phyloP scores from a whole-genome alignment of 768 basidiomycete species.

The Coprinellus micaceus region DNA sequence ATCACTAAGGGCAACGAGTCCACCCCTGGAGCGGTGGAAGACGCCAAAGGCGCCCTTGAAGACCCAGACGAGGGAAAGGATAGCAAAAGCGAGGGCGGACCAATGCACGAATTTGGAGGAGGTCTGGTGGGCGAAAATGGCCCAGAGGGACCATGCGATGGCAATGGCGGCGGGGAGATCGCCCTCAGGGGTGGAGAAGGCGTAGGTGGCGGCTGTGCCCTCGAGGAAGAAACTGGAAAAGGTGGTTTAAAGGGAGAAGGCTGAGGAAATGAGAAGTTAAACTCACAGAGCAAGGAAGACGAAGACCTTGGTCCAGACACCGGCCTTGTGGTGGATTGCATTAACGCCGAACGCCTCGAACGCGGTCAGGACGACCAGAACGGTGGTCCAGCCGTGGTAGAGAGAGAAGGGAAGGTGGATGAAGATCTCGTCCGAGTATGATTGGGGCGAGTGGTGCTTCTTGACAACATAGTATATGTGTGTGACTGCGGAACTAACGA shows the following conservation, averaged over 20 bases:
- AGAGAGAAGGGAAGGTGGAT: constrained; percentile 95
- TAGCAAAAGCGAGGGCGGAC: constrained; percentile 79
- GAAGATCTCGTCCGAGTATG: constrained; percentile 74
- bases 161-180: constrained; percentile 91
- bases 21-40: constrained; percentile 38
- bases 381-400: constrained; percentile 90
- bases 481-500: constrained; percentile 75
- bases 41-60: constrained; percentile 68
- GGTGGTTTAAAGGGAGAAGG: constrained; percentile 6
- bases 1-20: constrained; percentile 64
- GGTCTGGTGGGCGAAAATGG: constrained; percentile 78
- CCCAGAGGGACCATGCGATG: constrained; percentile 91
- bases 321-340: constrained; percentile 57
- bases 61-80: constrained; percentile 83
- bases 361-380: constrained; percentile 74
- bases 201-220: constrained; percentile 88
- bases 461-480: constrained; percentile 96
- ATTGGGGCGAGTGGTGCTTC: constrained; percentile 71
- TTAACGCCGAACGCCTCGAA: constrained; percentile 90
- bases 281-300: constrained; percentile 87
- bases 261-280: neutral
- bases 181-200: constrained; percentile 85
- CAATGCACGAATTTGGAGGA: constrained; percentile 82
- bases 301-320: constrained; percentile 91
- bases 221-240: constrained; percentile 79